Conservation (phyloP, 495 filamentous ascomycete genomes). For the Polyplosphaeria fusca region DNA sequence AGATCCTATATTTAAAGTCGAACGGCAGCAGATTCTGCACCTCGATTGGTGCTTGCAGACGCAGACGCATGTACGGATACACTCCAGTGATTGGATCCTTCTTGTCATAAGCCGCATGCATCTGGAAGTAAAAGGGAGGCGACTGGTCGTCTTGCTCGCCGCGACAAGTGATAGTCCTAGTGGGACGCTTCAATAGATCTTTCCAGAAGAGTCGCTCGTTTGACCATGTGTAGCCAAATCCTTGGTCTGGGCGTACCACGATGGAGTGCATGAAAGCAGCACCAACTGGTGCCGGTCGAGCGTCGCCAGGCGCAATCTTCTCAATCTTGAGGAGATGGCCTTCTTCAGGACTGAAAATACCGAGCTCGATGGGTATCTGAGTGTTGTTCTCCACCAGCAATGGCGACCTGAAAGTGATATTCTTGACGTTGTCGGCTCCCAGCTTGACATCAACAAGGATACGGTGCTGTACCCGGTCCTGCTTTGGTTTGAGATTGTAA, state of each 20-base stretch:
- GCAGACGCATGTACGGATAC: conserved; percentile 93
- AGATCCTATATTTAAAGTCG: conserved; percentile 98
- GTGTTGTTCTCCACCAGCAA: conserved; percentile 97
- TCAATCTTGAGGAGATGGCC: conserved; percentile 95
- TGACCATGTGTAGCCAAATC: conserved; percentile 95
- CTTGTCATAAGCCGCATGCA: conserved; percentile 77
- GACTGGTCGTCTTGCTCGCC: conserved; percentile 73
- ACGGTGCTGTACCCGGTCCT: conserved; percentile 79
- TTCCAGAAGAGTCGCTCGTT: conserved; percentile 86
- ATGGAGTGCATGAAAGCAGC: conserved; percentile 87
- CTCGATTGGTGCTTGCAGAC: conserved; percentile 86
- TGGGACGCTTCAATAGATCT: conserved; percentile 78
- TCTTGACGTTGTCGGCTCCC: conserved; percentile 90
- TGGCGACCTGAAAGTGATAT: conserved; percentile 93
- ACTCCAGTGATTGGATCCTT: conserved; percentile 74
- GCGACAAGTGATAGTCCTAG: conserved; percentile 78
- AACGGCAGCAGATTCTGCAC: conserved; percentile 92
- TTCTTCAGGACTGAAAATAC: conserved; percentile 84
- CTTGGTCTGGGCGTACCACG: conserved; percentile 89
- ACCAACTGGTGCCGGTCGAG: conserved; percentile 86
- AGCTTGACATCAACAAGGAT: conserved; percentile 89
- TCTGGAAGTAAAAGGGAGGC: conserved; percentile 93
- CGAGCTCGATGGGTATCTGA: conserved; percentile 91
- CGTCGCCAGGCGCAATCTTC: conserved; percentile 90
- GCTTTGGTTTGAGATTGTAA: conserved; percentile 79